These are phyloP conservation scores for Posidonia oceanica DNA, from an alignment of 116 monocot species.

Conservation along the genomic window DNA sequence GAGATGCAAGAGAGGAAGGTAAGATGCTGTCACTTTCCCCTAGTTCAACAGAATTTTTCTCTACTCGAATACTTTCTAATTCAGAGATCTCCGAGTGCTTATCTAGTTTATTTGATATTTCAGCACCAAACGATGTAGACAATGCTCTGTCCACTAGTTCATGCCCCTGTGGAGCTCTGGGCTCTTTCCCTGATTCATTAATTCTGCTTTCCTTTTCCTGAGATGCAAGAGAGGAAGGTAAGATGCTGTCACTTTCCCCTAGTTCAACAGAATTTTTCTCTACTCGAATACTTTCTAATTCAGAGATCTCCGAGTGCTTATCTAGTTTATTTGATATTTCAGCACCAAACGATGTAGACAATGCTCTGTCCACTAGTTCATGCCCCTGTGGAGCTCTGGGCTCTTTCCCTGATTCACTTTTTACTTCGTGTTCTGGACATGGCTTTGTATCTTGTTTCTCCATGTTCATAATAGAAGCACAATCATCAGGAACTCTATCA, in stretches of 20 bases:
- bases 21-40: not conserved
- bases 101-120: not conserved
- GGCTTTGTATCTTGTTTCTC: not conserved
- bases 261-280: not conserved
- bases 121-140: not conserved
- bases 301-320: not conserved
- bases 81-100: not conserved
- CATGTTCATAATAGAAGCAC: not conserved
- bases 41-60: not conserved
- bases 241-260: not conserved
- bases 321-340: not conserved
- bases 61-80: not conserved
- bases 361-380: not conserved
- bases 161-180: too few species aligned
- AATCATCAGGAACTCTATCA: not conserved
- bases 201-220: not conserved
- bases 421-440: not conserved
- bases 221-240: not conserved
- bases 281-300: not conserved
- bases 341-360: not conserved
- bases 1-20: not conserved
- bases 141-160: too few species aligned
- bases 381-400: not conserved
- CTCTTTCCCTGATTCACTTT: constrained; percentile 2
- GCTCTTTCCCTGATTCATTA: too few species aligned